Base-by-base conservation (phyloP, 2,329 filamentous ascomycete genomes). In the Cytospora paraplurivora region DNA sequence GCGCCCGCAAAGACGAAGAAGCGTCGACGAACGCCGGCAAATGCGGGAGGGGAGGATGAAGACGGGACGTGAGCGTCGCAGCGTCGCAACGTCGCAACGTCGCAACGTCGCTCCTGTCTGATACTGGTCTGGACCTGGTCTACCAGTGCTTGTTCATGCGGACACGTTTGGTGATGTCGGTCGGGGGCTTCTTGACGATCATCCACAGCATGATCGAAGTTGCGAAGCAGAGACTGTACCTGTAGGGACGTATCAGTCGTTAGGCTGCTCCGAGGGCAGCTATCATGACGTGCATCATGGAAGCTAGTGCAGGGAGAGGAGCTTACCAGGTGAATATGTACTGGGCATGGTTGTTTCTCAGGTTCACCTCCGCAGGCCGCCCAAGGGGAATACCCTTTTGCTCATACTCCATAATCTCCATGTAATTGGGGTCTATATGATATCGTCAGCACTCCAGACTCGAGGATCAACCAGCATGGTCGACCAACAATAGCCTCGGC, bases 311-410 rank as follows among this genome's bases (percentile, higher is more conserved):
- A 15, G 34, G 13, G 37, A 27, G 32, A 19, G 38, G 44, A 49
- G 77, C 88, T 73, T 86, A 98, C 95, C 95, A 99, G 69, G 95
- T 99, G 76, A 97, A 95, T 70, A 99, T 99, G 77, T 99, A 99
- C 81, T 98, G 95, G 68, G 92, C 88, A 77, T 99, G 95, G 77
- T 96, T 98, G 75, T 99, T 99, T 75, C 92, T 86, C 73, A 99
- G 80, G 74, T 96, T 96, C 66, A 99, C 93, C 77, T 96, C 92
- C 5, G 95, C 85, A 7, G 92, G 80, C 73, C 94, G 85, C 15
- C 93, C 95, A 73, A 97, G 94, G 1, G 95, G 95, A 65, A 97
- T 88, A 34, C 95, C 95, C 71, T 89, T 90, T 15, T 84, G 82
- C 72, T 91, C 85, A 72, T 92, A 86, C 71, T 93, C 87, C 73